Base-by-base conservation (phyloP, 106 monocot genomes). In the Posidonia australis region DNA sequence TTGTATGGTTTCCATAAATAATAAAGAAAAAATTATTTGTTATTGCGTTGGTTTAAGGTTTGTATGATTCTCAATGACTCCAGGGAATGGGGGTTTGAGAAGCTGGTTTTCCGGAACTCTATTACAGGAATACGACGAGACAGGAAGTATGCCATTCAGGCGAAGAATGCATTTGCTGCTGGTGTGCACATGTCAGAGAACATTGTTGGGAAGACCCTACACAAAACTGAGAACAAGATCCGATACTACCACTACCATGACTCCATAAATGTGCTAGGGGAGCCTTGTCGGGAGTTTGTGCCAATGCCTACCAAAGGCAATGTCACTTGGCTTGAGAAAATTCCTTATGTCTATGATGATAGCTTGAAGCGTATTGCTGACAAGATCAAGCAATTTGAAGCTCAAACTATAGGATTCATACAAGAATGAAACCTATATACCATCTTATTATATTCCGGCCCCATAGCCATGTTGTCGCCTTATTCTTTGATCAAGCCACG, bases 101-200 rank as follows among this genome's bases (percentile, higher is more conserved):
- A 94, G 81, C 73, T 94, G 58, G 83, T 86, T 7, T 94, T 86
- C 76, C 64, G 83, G n/a, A 80, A 94, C 62, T 86, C 89, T 1
- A 82, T 89, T 62, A 89, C 89, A 5, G 72, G 89, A 14, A 44
- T 89, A 0, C 54, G 89, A 49, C 73, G 89, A 53, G 89, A 89
- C 53, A 71, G 89, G 23, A 94, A 94, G 62, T 94, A 89, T 9
- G 89, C 89, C 1, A 89, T 94, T 29, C 93, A 86, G 60, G 93
- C 93, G 9, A 83, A 51, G 75, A 86, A 94, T 57, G 74, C 75
- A 25, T 89, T 68, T 55, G 93, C 93, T 18, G 80, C 93, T 0
- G 93, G 93, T 0, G 86, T 94, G 13, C 93, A 94, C 81, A 94
- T 94, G 93, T 94, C 93, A 1, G 68, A 94, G 77, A 94, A 94